These are phyloP conservation scores for Pogostemon cablin DNA, from an alignment of 257 asterid genomes.

Conservation along the genomic window DNA sequence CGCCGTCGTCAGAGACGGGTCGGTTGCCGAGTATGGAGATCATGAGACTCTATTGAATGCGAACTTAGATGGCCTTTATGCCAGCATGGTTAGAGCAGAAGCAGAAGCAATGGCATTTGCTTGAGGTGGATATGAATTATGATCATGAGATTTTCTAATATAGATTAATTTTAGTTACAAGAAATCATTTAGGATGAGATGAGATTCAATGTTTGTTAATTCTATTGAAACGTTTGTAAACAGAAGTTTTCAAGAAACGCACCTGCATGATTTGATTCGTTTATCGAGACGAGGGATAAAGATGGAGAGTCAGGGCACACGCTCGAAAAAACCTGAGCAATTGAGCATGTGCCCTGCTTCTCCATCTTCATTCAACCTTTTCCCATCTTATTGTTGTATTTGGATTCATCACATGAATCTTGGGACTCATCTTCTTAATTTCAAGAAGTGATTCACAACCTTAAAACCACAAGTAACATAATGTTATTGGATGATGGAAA, in stretches of 20 bases:
- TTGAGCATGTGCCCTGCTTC: conserved; percentile 59
- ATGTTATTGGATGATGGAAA: conserved; percentile 2
- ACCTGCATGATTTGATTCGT: conserved; percentile 7
- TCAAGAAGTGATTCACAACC: background rate
- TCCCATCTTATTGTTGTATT: conserved; percentile 21
- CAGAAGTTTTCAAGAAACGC: conserved; percentile 3
- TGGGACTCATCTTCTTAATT: conserved; percentile 3
- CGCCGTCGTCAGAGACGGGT: conserved; percentile 66
- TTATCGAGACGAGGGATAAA: conserved; percentile 35
- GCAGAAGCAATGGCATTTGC: conserved; percentile 77
- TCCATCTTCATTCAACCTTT: conserved; percentile 47
- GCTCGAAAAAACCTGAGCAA: conserved; percentile 26
- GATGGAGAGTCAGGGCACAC: conserved; percentile 47
- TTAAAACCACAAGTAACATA: conserved; percentile 29
- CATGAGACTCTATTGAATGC: conserved; percentile 61
- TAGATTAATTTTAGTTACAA: too few relatives aligned
- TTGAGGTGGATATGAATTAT: conserved; percentile 31
- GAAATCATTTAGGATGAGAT: too few relatives aligned
- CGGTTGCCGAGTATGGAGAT: conserved; percentile 71
- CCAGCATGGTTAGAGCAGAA: conserved; percentile 71
- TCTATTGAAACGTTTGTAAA: too few relatives aligned
- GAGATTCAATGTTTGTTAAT: too few relatives aligned
- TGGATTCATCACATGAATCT: conserved; percentile 2
- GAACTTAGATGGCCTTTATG: conserved; percentile 59
- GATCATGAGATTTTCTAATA: background rate